A percentile compares a stretch with the other conserved stretches of the same genome.
phyloP scores from a whole-genome alignment of 805 yeast genomes.

The Schizosaccharomyces cryophilus region DNA sequence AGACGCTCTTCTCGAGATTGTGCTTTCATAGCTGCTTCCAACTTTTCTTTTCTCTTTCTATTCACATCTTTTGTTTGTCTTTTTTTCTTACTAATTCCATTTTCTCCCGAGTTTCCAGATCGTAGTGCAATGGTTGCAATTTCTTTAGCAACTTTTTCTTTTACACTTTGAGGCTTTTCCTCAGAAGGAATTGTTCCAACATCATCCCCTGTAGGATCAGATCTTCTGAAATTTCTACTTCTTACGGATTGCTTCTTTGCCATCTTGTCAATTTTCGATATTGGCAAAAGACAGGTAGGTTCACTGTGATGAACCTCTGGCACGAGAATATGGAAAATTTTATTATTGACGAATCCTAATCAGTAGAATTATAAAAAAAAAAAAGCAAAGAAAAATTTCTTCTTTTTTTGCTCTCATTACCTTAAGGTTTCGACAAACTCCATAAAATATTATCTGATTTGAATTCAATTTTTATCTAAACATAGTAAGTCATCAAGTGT shows the following conservation, averaged over 20 bases:
- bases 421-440: too few relatives aligned
- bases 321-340: too few relatives aligned
- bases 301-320: too few relatives aligned
- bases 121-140: not conserved
- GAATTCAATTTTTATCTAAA: too few relatives aligned
- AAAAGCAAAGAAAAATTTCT: too few relatives aligned
- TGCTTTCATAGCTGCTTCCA: not conserved
- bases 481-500: too few relatives aligned
- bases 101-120: not conserved
- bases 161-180: not conserved
- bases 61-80: not conserved
- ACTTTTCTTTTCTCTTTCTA: not conserved
- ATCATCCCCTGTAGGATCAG: not conserved
- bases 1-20: not conserved
- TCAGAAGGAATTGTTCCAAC: not conserved
- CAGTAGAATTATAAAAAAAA: too few relatives aligned
- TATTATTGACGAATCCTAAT: too few relatives aligned
- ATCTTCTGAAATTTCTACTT: not conserved
- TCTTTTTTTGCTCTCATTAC: too few relatives aligned
- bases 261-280: not conserved
- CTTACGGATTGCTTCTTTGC: not conserved
- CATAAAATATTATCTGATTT: too few relatives aligned
- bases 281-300: too few relatives aligned
- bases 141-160: not conserved
- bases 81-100: not conserved